Conservation (phyloP, 495 filamentous ascomycete species). For the Penicillium egyptiacum region DNA sequence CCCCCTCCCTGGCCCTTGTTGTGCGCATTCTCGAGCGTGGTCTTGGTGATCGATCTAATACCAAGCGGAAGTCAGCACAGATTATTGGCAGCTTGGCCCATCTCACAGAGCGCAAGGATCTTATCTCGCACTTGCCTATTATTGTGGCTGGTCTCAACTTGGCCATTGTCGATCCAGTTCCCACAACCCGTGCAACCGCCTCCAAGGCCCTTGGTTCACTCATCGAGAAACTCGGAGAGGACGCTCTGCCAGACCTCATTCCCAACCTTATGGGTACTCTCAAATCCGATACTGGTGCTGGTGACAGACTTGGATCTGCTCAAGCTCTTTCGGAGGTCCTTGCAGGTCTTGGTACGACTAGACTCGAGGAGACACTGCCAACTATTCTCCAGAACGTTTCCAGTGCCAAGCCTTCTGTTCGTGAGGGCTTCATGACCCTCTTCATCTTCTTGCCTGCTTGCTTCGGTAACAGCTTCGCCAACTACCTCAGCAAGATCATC, state of each 20-base stretch:
- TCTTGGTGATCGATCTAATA: slow-evolving; percentile 83
- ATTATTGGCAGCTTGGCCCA: slow-evolving; percentile 97
- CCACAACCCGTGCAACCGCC: slow-evolving; percentile 92
- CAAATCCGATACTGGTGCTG: slow-evolving; percentile 94
- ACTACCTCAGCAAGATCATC: slow-evolving; percentile 93
- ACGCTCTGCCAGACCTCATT: slow-evolving; percentile 94
- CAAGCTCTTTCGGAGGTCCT: slow-evolving; percentile 97
- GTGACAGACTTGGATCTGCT: slow-evolving; percentile 91
- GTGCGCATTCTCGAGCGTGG: slow-evolving; percentile 94
- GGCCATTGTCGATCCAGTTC: slow-evolving; percentile 92
- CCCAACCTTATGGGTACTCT: slow-evolving; percentile 95
- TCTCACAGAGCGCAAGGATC: slow-evolving; percentile 92
- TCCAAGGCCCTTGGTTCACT: slow-evolving; percentile 94
- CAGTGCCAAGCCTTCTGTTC: slow-evolving; percentile 83
- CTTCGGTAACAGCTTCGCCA: slow-evolving; percentile 97
- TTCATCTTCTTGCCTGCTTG: slow-evolving; percentile 99
- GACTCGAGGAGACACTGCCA: slow-evolving; percentile 92
- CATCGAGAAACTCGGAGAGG: slow-evolving; percentile 95
- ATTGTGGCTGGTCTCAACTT: slow-evolving; percentile 86
- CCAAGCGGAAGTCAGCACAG: slow-evolving; percentile 92
- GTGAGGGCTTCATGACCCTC: slow-evolving; percentile 98
- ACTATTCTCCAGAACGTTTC: slow-evolving; percentile 95
- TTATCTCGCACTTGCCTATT: slow-evolving; percentile 87
- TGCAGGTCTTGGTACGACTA: slow-evolving; percentile 85
- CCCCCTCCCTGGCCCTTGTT: slow-evolving; percentile 89